Evolutionary conservation across 1,284 basidiomycete genomes (phyloP).

Genomic region (Xerocomus minutiporus): DNA sequence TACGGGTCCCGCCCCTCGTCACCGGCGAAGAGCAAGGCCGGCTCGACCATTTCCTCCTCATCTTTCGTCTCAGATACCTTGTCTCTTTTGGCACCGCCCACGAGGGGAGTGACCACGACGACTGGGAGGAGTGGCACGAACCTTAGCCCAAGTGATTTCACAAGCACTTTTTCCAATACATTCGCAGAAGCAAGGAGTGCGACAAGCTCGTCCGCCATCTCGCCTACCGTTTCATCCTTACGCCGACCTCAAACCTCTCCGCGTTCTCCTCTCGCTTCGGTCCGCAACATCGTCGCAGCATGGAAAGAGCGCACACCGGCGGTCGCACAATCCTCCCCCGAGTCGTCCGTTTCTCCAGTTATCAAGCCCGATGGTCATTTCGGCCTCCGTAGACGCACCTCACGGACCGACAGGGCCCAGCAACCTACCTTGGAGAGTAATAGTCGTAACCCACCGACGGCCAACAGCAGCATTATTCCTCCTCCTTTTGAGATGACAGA

Average conservation of each 20-base stretch:
- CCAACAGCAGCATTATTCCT: constrained; percentile 35
- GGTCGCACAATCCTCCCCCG: constrained; percentile 16
- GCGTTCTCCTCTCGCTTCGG: constrained; percentile 63
- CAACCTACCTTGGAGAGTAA: constrained; percentile 12
- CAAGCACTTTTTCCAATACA: constrained; percentile 33
- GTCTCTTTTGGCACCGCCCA: constrained; percentile 39
- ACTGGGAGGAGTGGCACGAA: constrained; percentile 25
- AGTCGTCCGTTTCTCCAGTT: constrained; percentile 23
- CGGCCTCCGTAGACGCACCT: constrained; percentile 56
- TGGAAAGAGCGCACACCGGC: constrained; percentile 69
- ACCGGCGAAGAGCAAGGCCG: constrained; percentile 41
- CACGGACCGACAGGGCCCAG: constrained; percentile 38
- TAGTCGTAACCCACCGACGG: constrained; percentile 17
- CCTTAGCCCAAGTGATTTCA: constrained; percentile 32
- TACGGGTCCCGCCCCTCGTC: constrained; percentile 41
- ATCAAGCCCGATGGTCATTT: constrained; percentile 47
- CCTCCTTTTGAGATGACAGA: constrained; percentile 46
- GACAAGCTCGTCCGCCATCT: constrained; percentile 20
- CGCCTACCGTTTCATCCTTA: constrained; percentile 32
- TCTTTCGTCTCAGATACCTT: constrained; percentile 28
- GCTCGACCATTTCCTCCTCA: constrained; percentile 28
- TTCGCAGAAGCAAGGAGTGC: constrained; percentile 28
- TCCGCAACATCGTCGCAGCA: constrained; percentile 73
- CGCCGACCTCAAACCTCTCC: constrained; percentile 54
- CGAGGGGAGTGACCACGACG: constrained; percentile 22